Evolutionary conservation across 805 yeast genomes (phyloP).

Genomic region (Barnettozyma californica): DNA sequence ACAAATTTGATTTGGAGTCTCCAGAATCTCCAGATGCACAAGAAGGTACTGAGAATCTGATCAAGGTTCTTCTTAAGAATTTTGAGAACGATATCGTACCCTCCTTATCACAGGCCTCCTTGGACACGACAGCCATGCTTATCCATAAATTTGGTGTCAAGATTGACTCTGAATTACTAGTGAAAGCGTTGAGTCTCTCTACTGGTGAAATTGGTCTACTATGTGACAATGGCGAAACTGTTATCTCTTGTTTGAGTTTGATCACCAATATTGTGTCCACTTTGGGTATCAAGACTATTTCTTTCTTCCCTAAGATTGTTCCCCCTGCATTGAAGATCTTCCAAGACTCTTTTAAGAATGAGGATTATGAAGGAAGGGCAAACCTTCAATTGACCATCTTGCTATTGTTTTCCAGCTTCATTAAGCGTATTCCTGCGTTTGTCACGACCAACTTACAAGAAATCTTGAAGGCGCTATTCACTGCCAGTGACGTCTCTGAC

Average conservation of each 20-base stretch:
- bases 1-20: constrained; percentile 67
- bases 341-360: constrained; percentile 27
- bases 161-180: constrained; percentile 42
- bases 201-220: constrained; percentile 51
- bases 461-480: constrained; percentile 53
- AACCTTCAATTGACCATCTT: constrained; percentile 63
- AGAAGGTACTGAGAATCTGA: constrained; percentile 45
- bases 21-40: constrained; percentile 43
- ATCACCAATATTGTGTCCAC: constrained; percentile 64
- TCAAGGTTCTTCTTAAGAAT: constrained; percentile 44
- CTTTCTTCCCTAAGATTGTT: constrained; percentile 78
- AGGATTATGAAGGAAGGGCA: constrained; percentile 26
- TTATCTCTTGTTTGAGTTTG: constrained; percentile 68
- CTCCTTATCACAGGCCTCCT: constrained; percentile 60
- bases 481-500: constrained; percentile 53
- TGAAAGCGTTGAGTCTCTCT: constrained; percentile 44
- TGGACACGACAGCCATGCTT: constrained; percentile 61
- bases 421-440: constrained; percentile 83
- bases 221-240: constrained; percentile 51
- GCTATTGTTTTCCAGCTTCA: constrained; percentile 64
- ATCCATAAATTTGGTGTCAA: constrained; percentile 57
- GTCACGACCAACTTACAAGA: constrained; percentile 63
- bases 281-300: constrained; percentile 82
- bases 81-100: constrained; percentile 22
- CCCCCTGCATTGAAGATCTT: constrained; percentile 67